Percentiles rank a stretch among this genome's conserved stretches.
Evolutionary conservation across 768 basidiomycete species (phyloP).

Genomic region (Gautieria morchelliformis): DNA sequence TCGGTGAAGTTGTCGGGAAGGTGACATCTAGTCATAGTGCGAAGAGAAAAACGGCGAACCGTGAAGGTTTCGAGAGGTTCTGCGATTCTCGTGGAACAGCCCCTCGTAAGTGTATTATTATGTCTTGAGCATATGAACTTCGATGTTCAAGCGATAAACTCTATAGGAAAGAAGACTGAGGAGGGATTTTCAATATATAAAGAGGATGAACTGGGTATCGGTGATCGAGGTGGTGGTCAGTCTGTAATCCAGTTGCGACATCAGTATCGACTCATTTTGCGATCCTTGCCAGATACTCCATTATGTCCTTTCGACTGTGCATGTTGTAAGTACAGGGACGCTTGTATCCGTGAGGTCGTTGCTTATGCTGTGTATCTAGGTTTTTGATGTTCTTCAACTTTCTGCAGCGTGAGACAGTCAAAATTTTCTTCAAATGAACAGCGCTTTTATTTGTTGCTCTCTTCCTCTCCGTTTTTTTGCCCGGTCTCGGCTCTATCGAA

Average conservation of each 20-base stretch:
- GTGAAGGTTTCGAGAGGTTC: constrained; percentile 40
- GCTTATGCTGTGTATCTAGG: neutral
- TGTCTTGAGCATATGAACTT: neutral
- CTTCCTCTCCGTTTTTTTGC: neutral
- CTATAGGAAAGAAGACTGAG: constrained; percentile 61
- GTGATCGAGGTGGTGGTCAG: constrained; percentile 63
- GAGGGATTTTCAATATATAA: constrained; percentile 77
- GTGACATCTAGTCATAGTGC: neutral
- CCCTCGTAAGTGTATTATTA: constrained; percentile 45
- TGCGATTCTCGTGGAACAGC: constrained; percentile 66
- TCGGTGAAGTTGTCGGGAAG: neutral
- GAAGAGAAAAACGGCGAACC: neutral
- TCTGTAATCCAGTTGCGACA: constrained; percentile 13
- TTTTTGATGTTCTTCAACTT: neutral
- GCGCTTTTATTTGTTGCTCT: neutral
- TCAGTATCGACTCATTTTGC: constrained; percentile 9
- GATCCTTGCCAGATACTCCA: constrained; percentile 49
- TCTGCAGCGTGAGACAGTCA: no score
- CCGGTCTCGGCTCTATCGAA: constrained; percentile 22
- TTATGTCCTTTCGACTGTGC: constrained; percentile 85
- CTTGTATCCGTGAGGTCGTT: neutral
- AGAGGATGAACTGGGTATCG: constrained; percentile 73
- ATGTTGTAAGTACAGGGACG: constrained; percentile 55
- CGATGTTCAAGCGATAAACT: constrained; percentile 10
- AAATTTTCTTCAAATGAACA: no score